Evolutionary conservation across 805 yeast species (phyloP).

Genomic region (Danielia oregonensis): DNA sequence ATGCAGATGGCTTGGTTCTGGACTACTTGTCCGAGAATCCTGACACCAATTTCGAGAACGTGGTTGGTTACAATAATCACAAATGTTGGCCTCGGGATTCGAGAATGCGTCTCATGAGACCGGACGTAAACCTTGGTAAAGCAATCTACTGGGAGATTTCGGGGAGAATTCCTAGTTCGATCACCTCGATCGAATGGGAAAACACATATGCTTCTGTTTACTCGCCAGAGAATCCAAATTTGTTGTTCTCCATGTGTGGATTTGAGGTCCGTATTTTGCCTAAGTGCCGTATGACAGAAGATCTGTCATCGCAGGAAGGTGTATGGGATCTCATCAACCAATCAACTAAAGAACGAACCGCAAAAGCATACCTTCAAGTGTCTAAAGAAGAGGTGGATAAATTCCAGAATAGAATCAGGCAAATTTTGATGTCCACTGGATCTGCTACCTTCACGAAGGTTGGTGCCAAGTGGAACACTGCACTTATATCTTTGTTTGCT

Average conservation of each 20-base stretch:
- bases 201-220: constrained; percentile 83
- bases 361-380: constrained; percentile 82
- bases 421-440: constrained; percentile 91
- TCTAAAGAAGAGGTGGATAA: constrained; percentile 73
- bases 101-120: constrained; percentile 85
- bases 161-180: constrained; percentile 71
- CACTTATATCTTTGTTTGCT: constrained; percentile 77
- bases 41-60: constrained; percentile 86
- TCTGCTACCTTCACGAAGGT: constrained; percentile 92
- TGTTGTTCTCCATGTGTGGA: constrained; percentile 89
- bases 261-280: constrained; percentile 91
- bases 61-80: constrained; percentile 80
- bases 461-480: constrained; percentile 95
- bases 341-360: constrained; percentile 76
- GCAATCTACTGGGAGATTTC: constrained; percentile 90
- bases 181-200: constrained; percentile 75
- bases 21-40: constrained; percentile 82
- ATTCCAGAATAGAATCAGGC: constrained; percentile 81
- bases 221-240: constrained; percentile 83
- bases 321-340: constrained; percentile 85
- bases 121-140: constrained; percentile 87
- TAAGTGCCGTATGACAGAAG: constrained; percentile 54
- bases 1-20: constrained; percentile 69
- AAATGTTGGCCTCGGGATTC: constrained; percentile 94
- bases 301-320: constrained; percentile 64